phyloP scores from a whole-genome alignment of 2,329 filamentous ascomycete genomes.

The Dothideomycetidae sp. region DNA sequence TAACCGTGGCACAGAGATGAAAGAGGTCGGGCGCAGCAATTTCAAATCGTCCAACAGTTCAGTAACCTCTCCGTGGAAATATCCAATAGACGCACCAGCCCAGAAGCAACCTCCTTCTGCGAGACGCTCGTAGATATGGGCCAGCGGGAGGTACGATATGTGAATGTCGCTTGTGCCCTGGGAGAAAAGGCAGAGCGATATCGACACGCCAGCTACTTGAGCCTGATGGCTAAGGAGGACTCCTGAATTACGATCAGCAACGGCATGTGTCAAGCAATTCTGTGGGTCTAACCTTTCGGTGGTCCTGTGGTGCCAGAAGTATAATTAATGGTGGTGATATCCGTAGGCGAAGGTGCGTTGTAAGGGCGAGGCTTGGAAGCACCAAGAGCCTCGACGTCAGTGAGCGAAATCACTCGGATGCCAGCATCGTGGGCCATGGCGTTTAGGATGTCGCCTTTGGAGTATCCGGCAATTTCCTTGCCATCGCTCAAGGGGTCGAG shows the following conservation, averaged over 20 bases:
- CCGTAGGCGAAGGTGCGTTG: constrained; percentile 8
- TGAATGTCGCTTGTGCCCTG: constrained; percentile 18
- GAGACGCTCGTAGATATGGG: constrained; percentile 11
- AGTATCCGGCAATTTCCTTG: constrained; percentile 3
- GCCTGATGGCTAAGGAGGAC: constrained; percentile 71
- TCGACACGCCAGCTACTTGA: constrained; percentile 49
- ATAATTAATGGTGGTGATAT: constrained; percentile 33
- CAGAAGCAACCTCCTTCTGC: constrained; percentile 9
- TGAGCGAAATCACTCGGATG: constrained; percentile 9
- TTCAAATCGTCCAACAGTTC: constrained; percentile 11
- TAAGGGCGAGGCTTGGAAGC: constrained; percentile 10
- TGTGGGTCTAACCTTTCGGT: constrained; percentile 49
- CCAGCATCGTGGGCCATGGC: constrained; percentile 4
- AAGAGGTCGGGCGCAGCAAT: constrained; percentile 8
- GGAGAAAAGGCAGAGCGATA: constrained; percentile 23
- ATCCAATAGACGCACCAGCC: constrained; percentile 9
- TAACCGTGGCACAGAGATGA: constrained; percentile 8
- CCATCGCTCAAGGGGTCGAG: constrained; percentile 9
- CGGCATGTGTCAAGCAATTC: background rate
- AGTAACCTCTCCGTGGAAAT: constrained; percentile 10
- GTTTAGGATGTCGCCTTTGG: constrained; percentile 34
- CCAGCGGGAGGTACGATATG: constrained; percentile 26
- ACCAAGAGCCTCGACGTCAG: constrained; percentile 10
- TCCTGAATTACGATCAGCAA: constrained; percentile 2
- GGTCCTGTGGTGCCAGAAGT: constrained; percentile 73